phyloP scores from a whole-genome alignment of 106 monocot species.

The Phalaenopsis equestris region DNA sequence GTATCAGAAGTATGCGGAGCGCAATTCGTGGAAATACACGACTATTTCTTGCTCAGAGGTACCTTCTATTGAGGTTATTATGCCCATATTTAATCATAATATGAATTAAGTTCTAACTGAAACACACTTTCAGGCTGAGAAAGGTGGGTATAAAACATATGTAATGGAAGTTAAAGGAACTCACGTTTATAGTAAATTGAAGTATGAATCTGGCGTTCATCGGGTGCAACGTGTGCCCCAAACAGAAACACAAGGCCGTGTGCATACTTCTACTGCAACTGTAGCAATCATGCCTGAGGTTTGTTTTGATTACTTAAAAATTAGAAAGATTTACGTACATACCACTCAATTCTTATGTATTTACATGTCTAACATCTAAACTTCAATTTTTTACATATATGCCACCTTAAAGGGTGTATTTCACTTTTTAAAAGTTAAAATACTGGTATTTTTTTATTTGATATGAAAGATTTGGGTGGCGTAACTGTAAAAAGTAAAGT shows the following conservation, averaged over 20 bases:
- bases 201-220: slow-evolving; percentile 94
- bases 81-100: background rate
- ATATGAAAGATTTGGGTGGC: no score
- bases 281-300: slow-evolving; percentile 99
- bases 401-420: no score
- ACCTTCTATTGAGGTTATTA: slow-evolving; percentile 8
- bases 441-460: no score
- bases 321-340: no score
- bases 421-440: no score
- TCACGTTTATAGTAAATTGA: slow-evolving; percentile 83
- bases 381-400: no score
- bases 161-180: slow-evolving; percentile 96
- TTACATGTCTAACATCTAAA: no score
- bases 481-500: no score
- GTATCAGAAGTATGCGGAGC: slow-evolving; percentile 87
- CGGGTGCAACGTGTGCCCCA: slow-evolving; percentile 96
- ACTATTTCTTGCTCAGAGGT: slow-evolving; percentile 86
- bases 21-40: slow-evolving; percentile 64
- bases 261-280: slow-evolving; percentile 97
- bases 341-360: no score
- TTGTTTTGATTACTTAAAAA: background rate
- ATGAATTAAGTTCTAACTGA: slow-evolving; percentile 16
- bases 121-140: slow-evolving; percentile 56
- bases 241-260: slow-evolving; percentile 89
- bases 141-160: slow-evolving; percentile 91